phyloP scores from a whole-genome alignment of 1,284 basidiomycete species.

The Cryptococcus sp. region DNA sequence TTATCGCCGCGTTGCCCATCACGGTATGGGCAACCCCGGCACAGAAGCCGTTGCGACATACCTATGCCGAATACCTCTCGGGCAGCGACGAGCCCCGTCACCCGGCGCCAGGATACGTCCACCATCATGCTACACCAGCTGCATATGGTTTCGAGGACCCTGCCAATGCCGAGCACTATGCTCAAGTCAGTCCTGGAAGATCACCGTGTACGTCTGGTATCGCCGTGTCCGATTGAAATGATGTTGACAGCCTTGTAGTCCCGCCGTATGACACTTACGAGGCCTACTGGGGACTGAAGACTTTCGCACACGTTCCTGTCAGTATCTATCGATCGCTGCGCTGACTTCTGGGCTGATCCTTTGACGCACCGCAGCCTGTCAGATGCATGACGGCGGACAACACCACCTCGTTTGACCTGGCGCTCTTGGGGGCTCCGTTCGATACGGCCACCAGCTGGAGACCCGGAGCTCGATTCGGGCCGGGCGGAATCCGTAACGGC shows the following conservation, averaged over 20 bases:
- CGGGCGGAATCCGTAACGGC: conserved; percentile 74
- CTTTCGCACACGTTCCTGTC: conserved; percentile 16
- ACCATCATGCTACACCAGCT: not conserved
- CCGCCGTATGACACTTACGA: conserved; percentile 10
- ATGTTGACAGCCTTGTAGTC: not conserved
- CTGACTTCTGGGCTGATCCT: not conserved
- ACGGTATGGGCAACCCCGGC: not conserved
- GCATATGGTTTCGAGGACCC: conserved; percentile 15
- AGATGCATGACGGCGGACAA: conserved; percentile 25
- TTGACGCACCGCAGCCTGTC: conserved; percentile 8
- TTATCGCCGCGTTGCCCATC: not conserved
- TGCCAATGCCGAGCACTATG: conserved; percentile 10
- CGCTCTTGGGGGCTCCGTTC: conserved; percentile 76
- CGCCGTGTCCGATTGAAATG: not conserved
- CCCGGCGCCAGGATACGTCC: conserved; percentile 7
- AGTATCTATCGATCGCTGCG: not conserved
- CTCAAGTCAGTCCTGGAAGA: not conserved
- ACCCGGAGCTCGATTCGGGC: conserved; percentile 77
- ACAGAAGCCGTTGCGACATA: conserved; percentile 9
- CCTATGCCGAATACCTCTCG: conserved; percentile 17
- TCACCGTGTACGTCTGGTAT: conserved; percentile 6
- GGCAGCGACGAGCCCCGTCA: conserved; percentile 17
- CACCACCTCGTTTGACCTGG: conserved; percentile 23
- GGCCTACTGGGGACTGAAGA: conserved; percentile 17
- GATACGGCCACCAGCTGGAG: conserved; percentile 72